A percentile compares a stretch with the other conserved stretches of the same genome.
Conservation (phyloP, 805 yeast genomes). For the Wickerhamomyces subpelliculosus region DNA sequence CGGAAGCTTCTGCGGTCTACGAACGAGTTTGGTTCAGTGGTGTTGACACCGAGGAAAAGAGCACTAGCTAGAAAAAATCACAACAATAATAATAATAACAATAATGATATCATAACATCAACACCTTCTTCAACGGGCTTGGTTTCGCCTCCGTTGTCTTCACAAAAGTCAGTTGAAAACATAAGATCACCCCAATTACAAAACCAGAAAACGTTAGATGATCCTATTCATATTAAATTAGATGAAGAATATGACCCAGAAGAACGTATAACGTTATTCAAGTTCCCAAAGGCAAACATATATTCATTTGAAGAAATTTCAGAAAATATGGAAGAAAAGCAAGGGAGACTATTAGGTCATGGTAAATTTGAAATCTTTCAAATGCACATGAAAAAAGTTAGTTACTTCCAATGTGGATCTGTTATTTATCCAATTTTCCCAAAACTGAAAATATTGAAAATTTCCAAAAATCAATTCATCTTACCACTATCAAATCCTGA, state of each 20-base stretch:
- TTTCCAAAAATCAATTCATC: slow-evolving; percentile 41
- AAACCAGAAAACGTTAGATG: neutral
- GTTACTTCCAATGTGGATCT: slow-evolving; percentile 56
- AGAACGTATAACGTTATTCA: slow-evolving; percentile 13
- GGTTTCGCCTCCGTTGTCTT: neutral
- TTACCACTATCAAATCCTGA: slow-evolving; percentile 69
- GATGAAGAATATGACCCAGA: slow-evolving; percentile 6
- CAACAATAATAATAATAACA: slow-evolving; percentile 1
- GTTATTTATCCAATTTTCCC: slow-evolving; percentile 73
- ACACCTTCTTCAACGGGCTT: neutral
- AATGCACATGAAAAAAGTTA: slow-evolving; percentile 48
- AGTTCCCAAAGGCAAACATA: slow-evolving; percentile 15
- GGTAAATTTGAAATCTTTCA: slow-evolving; percentile 57
- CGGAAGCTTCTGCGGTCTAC: slow-evolving; percentile 16
- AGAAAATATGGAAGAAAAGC: slow-evolving; percentile 6
- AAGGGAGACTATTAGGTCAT: slow-evolving; percentile 49
- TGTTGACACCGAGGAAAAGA: slow-evolving; percentile 16
- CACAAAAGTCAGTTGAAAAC: neutral
- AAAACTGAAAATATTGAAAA: slow-evolving; percentile 48
- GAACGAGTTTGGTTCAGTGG: slow-evolving; percentile 3
- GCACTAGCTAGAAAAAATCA: slow-evolving; percentile 15
- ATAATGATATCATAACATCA: neutral
- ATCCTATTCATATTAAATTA: neutral
- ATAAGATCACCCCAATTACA: neutral
- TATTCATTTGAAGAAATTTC: slow-evolving; percentile 16